phyloP scores from a whole-genome alignment of 164 flowering plant genomes.

The Taxillus chinensis region DNA sequence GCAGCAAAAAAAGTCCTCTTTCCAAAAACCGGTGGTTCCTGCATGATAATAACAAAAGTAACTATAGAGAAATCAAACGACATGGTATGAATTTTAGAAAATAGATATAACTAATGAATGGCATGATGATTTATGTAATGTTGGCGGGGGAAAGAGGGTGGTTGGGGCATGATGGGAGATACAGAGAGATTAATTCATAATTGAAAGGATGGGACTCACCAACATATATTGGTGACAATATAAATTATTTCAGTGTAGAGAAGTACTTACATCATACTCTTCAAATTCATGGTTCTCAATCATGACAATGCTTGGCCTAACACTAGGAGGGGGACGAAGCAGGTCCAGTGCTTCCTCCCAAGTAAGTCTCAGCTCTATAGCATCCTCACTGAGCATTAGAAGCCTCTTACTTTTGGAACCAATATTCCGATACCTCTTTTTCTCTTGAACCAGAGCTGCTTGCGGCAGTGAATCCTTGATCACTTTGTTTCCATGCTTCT shows the following conservation, averaged over 20 bases:
- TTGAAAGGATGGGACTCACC: neutral
- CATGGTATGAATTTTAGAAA: too few relatives aligned
- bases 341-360: constrained; percentile 98
- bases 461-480: constrained; percentile 22
- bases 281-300: constrained; percentile 60
- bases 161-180: too few relatives aligned
- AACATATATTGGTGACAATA: neutral
- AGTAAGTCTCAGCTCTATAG: constrained; percentile 70
- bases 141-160: too few relatives aligned
- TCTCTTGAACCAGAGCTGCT: constrained; percentile 17
- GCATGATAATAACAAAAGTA: constrained; percentile 11
- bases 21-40: constrained; percentile 96
- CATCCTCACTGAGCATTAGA: constrained; percentile 73
- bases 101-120: neutral
- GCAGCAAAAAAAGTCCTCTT: constrained; percentile 72
- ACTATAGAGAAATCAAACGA: neutral
- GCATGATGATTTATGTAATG: too few relatives aligned
- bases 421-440: constrained; percentile 55
- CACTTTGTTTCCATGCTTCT: constrained; percentile 18
- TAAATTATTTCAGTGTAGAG: neutral
- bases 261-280: constrained; percentile 50
- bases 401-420: constrained; percentile 79
- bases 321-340: constrained; percentile 80
- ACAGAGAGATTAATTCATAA: too few relatives aligned
- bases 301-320: constrained; percentile 45